These are phyloP conservation scores for Lactarius hatsudake DNA, from an alignment of 768 basidiomycete genomes.

Conservation along the genomic window DNA sequence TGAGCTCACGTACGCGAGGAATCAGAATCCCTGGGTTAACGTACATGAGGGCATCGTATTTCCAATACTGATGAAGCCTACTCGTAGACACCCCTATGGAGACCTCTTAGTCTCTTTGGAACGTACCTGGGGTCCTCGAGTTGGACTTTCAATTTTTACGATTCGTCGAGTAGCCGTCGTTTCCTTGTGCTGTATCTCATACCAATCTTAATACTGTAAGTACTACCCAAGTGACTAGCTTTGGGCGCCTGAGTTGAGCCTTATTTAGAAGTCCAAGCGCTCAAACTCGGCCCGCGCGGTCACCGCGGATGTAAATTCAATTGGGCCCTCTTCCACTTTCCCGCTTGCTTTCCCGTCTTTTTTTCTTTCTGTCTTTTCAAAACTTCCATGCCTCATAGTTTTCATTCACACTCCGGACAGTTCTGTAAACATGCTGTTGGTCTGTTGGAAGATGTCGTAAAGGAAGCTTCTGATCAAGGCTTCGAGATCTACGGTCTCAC, in stretches of 20 bases:
- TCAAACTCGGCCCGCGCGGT: constrained; percentile 1
- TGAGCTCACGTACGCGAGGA: constrained; percentile 1
- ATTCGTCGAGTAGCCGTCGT: not conserved
- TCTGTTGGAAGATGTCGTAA: constrained; percentile 74
- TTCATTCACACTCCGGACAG: constrained; percentile 91
- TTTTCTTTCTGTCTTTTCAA: not conserved
- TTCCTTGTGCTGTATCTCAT: not conserved
- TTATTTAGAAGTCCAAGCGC: not conserved
- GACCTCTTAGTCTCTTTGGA: not conserved
- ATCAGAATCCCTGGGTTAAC: constrained; percentile 6
- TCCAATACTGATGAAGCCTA: constrained; percentile 15
- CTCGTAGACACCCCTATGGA: constrained; percentile 7
- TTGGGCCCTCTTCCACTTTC: too few relatives aligned
- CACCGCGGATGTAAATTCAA: not conserved
- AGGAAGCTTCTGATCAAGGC: constrained; percentile 71
- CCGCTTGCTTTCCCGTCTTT: constrained; percentile 3
- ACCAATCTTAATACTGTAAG: too few relatives aligned
- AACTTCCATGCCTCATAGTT: constrained; percentile 59
- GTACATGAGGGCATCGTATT: constrained; percentile 10
- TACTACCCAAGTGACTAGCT: not conserved
- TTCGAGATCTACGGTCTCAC: constrained; percentile 85
- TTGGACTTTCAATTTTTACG: not conserved
- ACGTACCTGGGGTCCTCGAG: not conserved
- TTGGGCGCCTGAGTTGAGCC: not conserved
- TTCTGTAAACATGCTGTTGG: constrained; percentile 91